These are phyloP conservation scores for Paraurostyla sp. DNA, from an alignment of 73 alveolate genomes.

Conservation along the genomic window DNA sequence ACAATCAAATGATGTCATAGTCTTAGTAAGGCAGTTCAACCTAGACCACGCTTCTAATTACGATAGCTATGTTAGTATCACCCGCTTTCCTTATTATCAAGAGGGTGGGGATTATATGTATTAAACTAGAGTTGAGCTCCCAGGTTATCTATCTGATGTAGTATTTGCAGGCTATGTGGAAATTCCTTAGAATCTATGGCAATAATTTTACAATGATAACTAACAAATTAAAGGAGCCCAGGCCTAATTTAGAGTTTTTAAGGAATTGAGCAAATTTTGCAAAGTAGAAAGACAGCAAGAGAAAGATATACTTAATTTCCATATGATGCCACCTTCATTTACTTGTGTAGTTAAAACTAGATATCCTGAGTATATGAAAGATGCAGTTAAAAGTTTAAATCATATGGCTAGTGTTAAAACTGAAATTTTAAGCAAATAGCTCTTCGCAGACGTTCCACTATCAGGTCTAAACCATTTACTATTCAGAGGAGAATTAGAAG, in stretches of 20 bases:
- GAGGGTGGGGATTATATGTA: constrained; percentile 35
- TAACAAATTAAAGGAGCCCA: constrained; percentile 23
- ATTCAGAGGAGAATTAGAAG: constrained; percentile 89
- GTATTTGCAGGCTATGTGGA: constrained; percentile 47
- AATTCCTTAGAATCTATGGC: neutral
- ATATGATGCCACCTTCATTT: constrained; percentile 68
- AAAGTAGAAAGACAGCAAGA: constrained; percentile 30
- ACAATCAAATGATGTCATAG: constrained; percentile 37
- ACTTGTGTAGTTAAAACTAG: constrained; percentile 41
- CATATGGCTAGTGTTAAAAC: neutral
- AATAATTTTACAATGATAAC: neutral
- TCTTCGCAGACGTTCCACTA: constrained; percentile 5
- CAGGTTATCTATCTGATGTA: constrained; percentile 59
- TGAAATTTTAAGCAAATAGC: neutral
- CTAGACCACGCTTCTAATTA: neutral
- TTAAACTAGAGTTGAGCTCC: constrained; percentile 65
- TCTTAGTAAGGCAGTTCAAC: constrained; percentile 48
- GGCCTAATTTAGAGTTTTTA: constrained; percentile 2
- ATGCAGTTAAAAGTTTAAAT: constrained; percentile 21
- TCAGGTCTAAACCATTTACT: constrained; percentile 61
- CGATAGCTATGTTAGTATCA: constrained; percentile 63
- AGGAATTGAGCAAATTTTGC: constrained; percentile 20
- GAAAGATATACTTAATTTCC: constrained; percentile 37
- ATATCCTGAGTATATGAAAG: neutral
- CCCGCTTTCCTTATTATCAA: constrained; percentile 40